Evolutionary conservation across 1,284 basidiomycete genomes (phyloP).

Genomic region (Trichosporon asahii): DNA sequence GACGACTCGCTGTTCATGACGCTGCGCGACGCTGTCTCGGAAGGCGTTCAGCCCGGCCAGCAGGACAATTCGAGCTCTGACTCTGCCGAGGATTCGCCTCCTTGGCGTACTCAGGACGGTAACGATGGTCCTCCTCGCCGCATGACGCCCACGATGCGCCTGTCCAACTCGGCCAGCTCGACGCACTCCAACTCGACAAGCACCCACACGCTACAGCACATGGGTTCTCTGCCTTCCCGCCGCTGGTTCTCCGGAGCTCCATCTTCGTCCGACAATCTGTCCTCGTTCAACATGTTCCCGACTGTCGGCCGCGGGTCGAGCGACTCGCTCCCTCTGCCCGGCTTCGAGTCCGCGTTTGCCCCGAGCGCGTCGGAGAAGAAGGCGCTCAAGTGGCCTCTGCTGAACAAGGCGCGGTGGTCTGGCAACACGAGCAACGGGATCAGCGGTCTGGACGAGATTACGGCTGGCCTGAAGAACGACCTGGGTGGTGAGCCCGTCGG

Average conservation of each 20-base stretch:
- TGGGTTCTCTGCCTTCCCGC: constrained; percentile 28
- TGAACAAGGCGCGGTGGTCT: constrained; percentile 33
- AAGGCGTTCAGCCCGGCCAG: background rate
- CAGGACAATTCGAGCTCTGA: constrained; percentile 25
- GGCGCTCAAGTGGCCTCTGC: constrained; percentile 46
- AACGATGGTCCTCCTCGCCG: background rate
- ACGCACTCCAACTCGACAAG: constrained; percentile 14
- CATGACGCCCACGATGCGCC: constrained; percentile 1
- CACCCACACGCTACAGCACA: constrained; percentile 14
- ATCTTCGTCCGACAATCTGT: constrained; percentile 34
- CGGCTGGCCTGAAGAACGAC: constrained; percentile 20
- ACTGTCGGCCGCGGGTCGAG: constrained; percentile 31
- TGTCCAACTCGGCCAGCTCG: background rate
- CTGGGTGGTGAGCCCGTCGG: constrained; percentile 2
- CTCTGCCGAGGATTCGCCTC: constrained; percentile 26
- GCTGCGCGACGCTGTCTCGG: constrained; percentile 13
- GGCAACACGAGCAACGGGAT: constrained; percentile 20
- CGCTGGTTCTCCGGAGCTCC: constrained; percentile 45
- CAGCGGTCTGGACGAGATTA: constrained; percentile 21
- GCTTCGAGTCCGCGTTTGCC: constrained; percentile 41
- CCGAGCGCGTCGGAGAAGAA: constrained; percentile 48
- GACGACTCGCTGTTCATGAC: constrained; percentile 18
- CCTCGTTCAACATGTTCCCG: constrained; percentile 30
- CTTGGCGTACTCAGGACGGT: constrained; percentile 4
- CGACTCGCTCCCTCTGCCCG: constrained; percentile 33